Conservation (phyloP, 228 moss, liverwort and hornwort species). For the Sphagnum fallax region DNA sequence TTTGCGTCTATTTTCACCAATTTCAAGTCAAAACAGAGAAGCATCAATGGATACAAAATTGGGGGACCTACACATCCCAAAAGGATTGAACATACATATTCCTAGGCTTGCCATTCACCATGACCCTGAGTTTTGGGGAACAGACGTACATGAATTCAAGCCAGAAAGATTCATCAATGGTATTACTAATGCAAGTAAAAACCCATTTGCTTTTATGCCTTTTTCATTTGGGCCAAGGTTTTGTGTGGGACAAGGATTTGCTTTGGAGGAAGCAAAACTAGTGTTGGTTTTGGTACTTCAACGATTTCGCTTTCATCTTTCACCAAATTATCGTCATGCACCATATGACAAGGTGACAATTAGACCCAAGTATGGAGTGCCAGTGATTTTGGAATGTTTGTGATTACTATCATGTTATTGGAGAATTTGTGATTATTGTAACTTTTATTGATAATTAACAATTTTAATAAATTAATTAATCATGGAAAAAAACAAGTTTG, state of each 20-base stretch:
- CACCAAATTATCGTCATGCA: not conserved
- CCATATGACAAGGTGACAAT: not conserved
- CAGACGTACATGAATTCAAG: slow-evolving; percentile 22
- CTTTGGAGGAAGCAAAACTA: slow-evolving; percentile 16
- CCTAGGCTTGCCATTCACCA: slow-evolving; percentile 14
- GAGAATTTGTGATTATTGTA: no score
- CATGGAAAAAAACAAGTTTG: no score
- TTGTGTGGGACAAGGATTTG: slow-evolving; percentile 25
- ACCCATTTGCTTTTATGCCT: slow-evolving; percentile 20
- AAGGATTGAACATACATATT: slow-evolving; percentile 15
- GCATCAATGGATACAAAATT: slow-evolving; percentile 18
- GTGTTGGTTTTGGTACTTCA: slow-evolving; percentile 18
- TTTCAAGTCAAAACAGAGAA: slow-evolving; percentile 9
- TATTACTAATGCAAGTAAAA: slow-evolving; percentile 10
- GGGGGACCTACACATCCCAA: slow-evolving; percentile 14
- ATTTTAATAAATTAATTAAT: no score
- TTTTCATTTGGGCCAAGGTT: slow-evolving; percentile 23
- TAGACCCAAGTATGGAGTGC: not conserved
- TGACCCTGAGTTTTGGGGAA: slow-evolving; percentile 26
- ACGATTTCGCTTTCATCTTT: slow-evolving; percentile 2
- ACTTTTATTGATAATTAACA: no score
- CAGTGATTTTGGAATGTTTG: not conserved
- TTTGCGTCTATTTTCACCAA: slow-evolving; percentile 16
- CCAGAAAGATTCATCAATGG: slow-evolving; percentile 28
- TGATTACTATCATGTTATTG: no score